Evolutionary conservation across 257 asterid species (phyloP).

Genomic region (Gentiana macrophylla): DNA sequence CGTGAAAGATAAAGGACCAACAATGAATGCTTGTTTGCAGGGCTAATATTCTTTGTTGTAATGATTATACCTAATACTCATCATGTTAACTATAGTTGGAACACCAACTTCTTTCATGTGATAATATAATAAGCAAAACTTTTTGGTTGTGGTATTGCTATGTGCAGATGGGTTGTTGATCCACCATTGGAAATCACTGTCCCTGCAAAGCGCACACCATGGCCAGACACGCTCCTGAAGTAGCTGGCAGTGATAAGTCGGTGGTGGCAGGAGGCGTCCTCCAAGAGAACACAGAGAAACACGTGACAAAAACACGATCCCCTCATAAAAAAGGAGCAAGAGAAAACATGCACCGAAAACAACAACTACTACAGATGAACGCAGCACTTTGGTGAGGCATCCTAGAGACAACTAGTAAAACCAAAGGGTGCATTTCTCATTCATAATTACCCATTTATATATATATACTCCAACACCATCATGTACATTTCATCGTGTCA

Average conservation of each 20-base stretch:
- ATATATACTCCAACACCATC: no score
- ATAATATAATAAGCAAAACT: neutral
- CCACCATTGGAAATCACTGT: constrained; percentile 81
- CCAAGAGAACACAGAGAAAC: constrained; percentile 46
- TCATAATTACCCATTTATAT: no score
- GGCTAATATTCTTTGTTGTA: no score
- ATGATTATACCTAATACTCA: no score
- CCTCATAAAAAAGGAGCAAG: constrained; percentile 59
- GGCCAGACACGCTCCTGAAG: constrained; percentile 98
- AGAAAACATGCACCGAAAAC: constrained; percentile 45
- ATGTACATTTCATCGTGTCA: no score
- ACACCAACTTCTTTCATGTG: neutral
- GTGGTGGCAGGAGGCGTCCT: no score
- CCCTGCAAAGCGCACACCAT: constrained; percentile 88
- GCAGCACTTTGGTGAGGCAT: constrained; percentile 28
- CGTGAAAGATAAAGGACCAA: no score
- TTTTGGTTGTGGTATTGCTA: neutral
- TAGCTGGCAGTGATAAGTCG: constrained; percentile 44
- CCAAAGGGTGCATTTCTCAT: no score
- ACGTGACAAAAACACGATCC: constrained; percentile 39
- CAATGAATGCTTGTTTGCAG: no score
- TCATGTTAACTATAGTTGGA: no score
- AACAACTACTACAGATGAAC: constrained; percentile 40
- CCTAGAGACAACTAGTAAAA: constrained; percentile 31
- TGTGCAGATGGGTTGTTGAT: constrained; percentile 77